These are phyloP conservation scores for Chlamydomonas sphaeroides DNA, from an alignment of 139 green algal species.

Conservation along the genomic window DNA sequence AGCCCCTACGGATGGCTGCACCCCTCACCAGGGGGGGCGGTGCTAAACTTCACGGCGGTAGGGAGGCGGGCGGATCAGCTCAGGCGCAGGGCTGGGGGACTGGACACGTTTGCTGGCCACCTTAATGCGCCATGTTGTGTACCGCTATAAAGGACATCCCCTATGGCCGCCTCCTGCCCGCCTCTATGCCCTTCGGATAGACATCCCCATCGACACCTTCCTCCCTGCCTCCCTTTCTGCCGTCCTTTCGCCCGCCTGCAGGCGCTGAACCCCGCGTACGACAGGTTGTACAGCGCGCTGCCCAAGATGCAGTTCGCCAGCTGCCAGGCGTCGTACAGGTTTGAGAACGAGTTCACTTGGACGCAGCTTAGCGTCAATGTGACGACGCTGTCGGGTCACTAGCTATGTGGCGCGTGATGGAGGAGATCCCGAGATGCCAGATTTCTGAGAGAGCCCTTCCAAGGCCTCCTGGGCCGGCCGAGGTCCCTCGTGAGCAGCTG, in stretches of 20 bases:
- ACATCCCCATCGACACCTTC: not conserved
- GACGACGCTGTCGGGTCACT: no score
- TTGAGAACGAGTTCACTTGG: not conserved
- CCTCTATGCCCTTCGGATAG: no score
- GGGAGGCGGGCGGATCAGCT: not conserved
- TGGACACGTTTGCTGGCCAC: no score
- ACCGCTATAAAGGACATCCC: no score
- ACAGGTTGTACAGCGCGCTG: not conserved
- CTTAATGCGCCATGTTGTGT: no score
- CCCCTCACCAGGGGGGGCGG: not conserved
- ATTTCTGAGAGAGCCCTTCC: no score
- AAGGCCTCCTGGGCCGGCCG: no score
- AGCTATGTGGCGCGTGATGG: not conserved
- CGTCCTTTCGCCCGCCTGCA: not conserved
- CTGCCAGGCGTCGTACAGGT: not conserved
- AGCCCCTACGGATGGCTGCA: constrained; percentile 10
- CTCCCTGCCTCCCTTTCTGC: not conserved
- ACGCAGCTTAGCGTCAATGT: not conserved
- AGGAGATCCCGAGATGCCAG: not conserved
- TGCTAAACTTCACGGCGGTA: not conserved
- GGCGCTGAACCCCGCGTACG: not conserved
- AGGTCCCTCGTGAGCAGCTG: no score
- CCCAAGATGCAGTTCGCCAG: not conserved
- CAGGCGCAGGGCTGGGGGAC: no score
- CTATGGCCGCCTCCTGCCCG: no score